These are phyloP conservation scores for Rutidosis leptorrhynchoides DNA, from an alignment of 129 eudicot genomes.

Conservation along the genomic window DNA sequence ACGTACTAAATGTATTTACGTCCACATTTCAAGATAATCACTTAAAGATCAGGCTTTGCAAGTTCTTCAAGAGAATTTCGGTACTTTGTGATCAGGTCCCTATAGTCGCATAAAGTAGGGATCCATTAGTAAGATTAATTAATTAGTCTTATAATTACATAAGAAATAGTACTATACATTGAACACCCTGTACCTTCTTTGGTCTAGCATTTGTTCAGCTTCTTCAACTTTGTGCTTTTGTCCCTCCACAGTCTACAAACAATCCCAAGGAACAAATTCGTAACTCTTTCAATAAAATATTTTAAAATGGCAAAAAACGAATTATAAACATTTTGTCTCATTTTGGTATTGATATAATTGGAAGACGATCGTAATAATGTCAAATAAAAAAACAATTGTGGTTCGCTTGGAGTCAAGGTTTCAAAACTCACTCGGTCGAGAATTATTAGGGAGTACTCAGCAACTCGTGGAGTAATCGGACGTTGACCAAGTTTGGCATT, in stretches of 20 bases:
- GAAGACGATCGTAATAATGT: neutral
- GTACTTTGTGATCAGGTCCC: constrained; percentile 73
- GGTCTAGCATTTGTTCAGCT: constrained; percentile 68
- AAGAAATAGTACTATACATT: neutral
- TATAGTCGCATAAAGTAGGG: constrained; percentile 19
- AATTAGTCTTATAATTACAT: neutral
- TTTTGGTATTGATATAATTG: neutral
- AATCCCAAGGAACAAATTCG: constrained; percentile 14
- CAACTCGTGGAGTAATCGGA: too few species aligned
- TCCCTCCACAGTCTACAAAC: constrained; percentile 76
- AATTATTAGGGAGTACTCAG: too few species aligned
- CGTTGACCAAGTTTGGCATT: too few species aligned
- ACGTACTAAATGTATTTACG: neutral
- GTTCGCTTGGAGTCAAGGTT: neutral
- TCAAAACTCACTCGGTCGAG: too few species aligned
- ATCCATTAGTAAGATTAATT: neutral
- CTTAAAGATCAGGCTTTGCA: constrained; percentile 48
- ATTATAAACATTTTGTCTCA: neutral
- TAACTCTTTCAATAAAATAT: neutral
- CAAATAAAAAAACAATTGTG: constrained; percentile 1
- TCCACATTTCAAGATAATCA: neutral
- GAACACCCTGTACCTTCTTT: constrained; percentile 57
- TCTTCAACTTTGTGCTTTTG: constrained; percentile 76
- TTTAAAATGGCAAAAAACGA: neutral
- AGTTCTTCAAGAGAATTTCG: constrained; percentile 76